Base-by-base conservation (phyloP, 2,329 filamentous ascomycete species). In the Fusarium avenaceum region DNA sequence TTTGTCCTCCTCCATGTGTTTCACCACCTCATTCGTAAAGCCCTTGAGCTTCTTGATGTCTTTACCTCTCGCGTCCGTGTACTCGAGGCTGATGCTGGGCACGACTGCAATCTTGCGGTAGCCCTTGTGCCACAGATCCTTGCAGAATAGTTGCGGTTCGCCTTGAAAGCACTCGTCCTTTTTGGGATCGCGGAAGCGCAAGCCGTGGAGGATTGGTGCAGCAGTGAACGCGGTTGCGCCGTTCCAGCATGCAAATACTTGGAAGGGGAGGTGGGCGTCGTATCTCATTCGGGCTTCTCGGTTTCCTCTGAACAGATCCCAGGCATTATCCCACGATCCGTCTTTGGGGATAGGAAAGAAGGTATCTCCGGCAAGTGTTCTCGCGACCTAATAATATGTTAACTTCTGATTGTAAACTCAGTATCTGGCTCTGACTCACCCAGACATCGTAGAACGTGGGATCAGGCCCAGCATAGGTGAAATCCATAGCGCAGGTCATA, bases 191-290 rank as follows among this genome's bases (percentile, higher is more conserved):
- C 87, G 80, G 69, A 89, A 89, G 8, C 72, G 64, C 4, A 88
- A 71, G 24, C 76, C 76, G 0, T 76, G 75, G 0, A 76, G 77
- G 7, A 86, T 64, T 4, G 89, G 71, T 1, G 86, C 85, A 43
- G 85, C 86, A 0, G 77, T 77, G 49, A 89, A 83, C 0, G 80
- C 82, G 0, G 80, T 80, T 0, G 83, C 85, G 15, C 87, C 87
- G 66, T 89, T 88, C 86, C 87, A 89, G 75, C 87, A 89, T 1
- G 86, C 75, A 55, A 87, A 89, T 0, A 88, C 87, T 74, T 89
- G 87, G 65, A 89, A 85, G 1, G 87, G 86, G 20, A 77, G 75
- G 30, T 77, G 74, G 1, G 67, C 68, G 1, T 65, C 46, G 61
- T 81, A 82, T n/a, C 81, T 75, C 8, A 64, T 52, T 14, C 69